Evolutionary conservation across 129 eudicot genomes (phyloP).

Genomic region (Mikania micrantha): DNA sequence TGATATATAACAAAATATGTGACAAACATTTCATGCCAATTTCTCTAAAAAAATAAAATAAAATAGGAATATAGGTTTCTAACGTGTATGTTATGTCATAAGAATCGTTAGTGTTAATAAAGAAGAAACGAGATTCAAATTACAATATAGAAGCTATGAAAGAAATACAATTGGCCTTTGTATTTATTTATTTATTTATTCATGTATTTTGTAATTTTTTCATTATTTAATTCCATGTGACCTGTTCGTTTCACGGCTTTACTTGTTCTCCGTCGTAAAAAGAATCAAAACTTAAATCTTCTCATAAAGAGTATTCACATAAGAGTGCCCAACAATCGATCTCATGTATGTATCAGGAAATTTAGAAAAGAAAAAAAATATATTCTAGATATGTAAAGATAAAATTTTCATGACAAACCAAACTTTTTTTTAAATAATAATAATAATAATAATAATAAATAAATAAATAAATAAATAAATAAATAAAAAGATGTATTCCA

Average conservation of each 20-base stretch:
- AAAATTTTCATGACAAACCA: neutral
- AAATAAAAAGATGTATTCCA: neutral
- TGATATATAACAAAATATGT: no score
- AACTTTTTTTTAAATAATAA: no score
- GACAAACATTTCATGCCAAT: no score
- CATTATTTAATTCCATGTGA: neutral
- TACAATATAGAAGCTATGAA: neutral
- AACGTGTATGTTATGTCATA: no score
- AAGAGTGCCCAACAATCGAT: neutral
- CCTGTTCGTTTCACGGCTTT: neutral
- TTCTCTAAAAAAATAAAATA: no score
- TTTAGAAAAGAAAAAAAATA: neutral
- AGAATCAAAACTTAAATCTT: neutral
- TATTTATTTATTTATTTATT: neutral
- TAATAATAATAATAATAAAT: no score
- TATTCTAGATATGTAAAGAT: neutral
- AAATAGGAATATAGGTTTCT: no score
- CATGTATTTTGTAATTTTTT: neutral
- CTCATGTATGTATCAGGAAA: neutral
- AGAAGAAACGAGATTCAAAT: neutral
- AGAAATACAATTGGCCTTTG: neutral
- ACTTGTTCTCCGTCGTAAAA: neutral
- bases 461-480: no score
- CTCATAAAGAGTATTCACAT: neutral
- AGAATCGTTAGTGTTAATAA: no score